Percentiles rank a stretch among this genome's conserved stretches.
phyloP scores from a whole-genome alignment of 768 basidiomycete species.

The Lenzites betulinus region DNA sequence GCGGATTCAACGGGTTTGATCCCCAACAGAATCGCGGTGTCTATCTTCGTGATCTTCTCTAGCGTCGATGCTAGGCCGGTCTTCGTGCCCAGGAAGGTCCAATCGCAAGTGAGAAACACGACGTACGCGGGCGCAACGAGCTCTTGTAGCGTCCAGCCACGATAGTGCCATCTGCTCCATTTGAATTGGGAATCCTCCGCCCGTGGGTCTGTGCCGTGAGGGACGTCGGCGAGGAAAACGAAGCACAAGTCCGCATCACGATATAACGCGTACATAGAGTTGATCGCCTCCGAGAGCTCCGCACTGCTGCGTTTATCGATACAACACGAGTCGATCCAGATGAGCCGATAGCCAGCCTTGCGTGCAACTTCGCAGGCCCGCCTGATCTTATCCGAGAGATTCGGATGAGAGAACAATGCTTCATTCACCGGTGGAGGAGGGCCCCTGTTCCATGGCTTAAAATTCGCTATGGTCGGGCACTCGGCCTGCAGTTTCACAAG shows the following conservation, averaged over 20 bases:
- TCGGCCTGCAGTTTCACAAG: background rate
- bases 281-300: background rate
- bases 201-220: background rate
- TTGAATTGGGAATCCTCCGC: background rate
- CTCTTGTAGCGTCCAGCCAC: slow-evolving; percentile 6
- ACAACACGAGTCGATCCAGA: slow-evolving; percentile 7
- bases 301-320: background rate
- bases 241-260: background rate
- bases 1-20: background rate
- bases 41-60: background rate
- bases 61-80: background rate
- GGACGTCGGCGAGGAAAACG: slow-evolving; percentile 1
- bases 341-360: background rate
- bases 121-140: background rate
- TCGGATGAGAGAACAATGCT: background rate
- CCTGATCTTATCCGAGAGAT: background rate
- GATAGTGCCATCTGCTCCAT: background rate
- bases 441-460: too few species aligned
- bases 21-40: background rate
- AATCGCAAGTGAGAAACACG: background rate
- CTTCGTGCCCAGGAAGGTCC: background rate
- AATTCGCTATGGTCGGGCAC: too few species aligned
- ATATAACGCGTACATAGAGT: slow-evolving; percentile 1
- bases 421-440: background rate
- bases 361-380: background rate